phyloP scores from a whole-genome alignment of 352 stramenopile species.

The Globisporangium nunn region DNA sequence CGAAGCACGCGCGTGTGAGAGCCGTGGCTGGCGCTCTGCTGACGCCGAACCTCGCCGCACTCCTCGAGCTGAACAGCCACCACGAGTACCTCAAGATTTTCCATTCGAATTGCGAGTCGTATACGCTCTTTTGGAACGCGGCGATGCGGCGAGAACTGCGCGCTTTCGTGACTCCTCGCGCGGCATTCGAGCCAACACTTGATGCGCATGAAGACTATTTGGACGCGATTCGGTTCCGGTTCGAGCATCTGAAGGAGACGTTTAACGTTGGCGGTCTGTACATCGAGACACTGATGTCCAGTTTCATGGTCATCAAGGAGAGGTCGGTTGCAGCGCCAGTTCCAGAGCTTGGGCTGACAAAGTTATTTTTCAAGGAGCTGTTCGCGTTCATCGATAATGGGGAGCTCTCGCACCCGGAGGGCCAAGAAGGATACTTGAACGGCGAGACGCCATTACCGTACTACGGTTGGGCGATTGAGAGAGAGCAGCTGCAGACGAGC shows the following conservation, averaged over 20 bases:
- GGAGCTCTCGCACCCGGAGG: conserved; percentile 30
- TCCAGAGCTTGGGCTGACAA: conserved; percentile 45
- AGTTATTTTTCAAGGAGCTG: conserved; percentile 64
- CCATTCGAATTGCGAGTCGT: conserved; percentile 69
- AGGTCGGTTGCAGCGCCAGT: conserved; percentile 29
- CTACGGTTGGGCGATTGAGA: conserved; percentile 48
- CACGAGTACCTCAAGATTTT: conserved; percentile 83
- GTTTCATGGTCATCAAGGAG: conserved; percentile 59
- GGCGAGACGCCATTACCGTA: conserved; percentile 34
- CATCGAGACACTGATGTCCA: conserved; percentile 65
- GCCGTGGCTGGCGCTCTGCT: conserved; percentile 47
- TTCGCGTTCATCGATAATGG: conserved; percentile 77
- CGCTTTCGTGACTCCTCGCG: conserved; percentile 39
- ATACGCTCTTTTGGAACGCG: conserved; percentile 79
- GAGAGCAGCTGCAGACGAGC: conserved; percentile 35
- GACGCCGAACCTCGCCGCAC: conserved; percentile 61
- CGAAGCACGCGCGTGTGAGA: conserved; percentile 34
- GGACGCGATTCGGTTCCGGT: conserved; percentile 59
- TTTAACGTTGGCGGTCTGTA: conserved; percentile 69
- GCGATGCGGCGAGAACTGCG: conserved; percentile 62
- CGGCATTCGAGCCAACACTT: conserved; percentile 25
- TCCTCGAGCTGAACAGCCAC: conserved; percentile 58
- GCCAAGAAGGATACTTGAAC: conserved; percentile 21
- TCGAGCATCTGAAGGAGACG: conserved; percentile 49
- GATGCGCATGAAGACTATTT: conserved; percentile 33